Percentiles rank a stretch among this genome's conserved stretches.
Conservation (phyloP, 371 early-diverging fungal species). For the Apophysomyces variabilis region DNA sequence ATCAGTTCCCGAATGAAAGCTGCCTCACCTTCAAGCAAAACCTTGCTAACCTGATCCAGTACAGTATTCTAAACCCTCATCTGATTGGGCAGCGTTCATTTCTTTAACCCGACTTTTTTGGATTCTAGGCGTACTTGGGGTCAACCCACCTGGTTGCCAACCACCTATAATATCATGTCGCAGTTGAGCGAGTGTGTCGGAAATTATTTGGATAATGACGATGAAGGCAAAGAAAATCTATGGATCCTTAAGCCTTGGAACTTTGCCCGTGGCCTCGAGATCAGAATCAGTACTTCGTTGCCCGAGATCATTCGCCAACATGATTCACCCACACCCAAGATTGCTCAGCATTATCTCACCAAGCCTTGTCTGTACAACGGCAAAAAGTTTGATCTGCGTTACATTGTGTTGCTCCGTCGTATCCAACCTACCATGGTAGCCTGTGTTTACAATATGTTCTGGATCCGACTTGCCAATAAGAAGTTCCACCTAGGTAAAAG, state of each 20-base stretch:
- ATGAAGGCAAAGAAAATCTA: constrained; percentile 35
- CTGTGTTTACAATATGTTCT: constrained; percentile 63
- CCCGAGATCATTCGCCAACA: constrained; percentile 55
- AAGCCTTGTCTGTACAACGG: constrained; percentile 63
- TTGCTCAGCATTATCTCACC: constrained; percentile 57
- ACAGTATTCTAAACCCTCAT: constrained; percentile 13
- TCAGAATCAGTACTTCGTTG: constrained; percentile 47
- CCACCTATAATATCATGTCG: constrained; percentile 55
- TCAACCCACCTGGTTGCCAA: constrained; percentile 50
- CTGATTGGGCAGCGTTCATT: neutral
- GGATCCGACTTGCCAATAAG: constrained; percentile 66
- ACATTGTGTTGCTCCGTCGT: constrained; percentile 57
- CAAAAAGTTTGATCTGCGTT: constrained; percentile 64
- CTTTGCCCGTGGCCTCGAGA: constrained; percentile 57
- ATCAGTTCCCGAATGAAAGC: constrained; percentile 58
- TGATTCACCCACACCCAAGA: constrained; percentile 53
- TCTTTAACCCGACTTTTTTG: neutral
- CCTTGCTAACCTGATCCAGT: constrained; percentile 53
- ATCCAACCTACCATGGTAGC: constrained; percentile 46
- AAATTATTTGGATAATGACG: constrained; percentile 39
- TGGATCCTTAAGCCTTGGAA: constrained; percentile 53
- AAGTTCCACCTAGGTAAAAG: constrained; percentile 37
- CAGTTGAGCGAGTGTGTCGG: constrained; percentile 58
- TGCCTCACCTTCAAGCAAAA: constrained; percentile 59
- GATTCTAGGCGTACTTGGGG: constrained; percentile 46